Evolutionary conservation across 495 filamentous ascomycete species (phyloP), one percentile per base, ranked within the genome.

Genomic region (Penicillium nucicola): DNA sequence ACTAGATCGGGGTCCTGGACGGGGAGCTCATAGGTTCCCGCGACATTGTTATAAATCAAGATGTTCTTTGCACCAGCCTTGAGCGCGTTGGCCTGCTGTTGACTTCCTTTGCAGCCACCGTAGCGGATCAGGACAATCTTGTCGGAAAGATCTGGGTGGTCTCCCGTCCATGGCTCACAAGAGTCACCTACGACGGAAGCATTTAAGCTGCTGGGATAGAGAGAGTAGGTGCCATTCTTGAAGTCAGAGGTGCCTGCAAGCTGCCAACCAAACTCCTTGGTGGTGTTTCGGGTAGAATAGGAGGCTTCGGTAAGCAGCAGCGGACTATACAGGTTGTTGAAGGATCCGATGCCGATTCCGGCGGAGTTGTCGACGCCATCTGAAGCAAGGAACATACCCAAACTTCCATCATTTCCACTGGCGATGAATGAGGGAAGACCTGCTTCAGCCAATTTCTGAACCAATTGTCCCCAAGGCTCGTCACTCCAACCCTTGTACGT

Each of bases 341-440:
- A 60, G 1, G 81, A 80, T 28, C 74, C 81, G 28, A 83, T 71
- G 41, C 80, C 79, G 50, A 75, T 75, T 48, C 76, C 76, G 4
- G 75, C 79, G 22, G 77, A 75, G 30, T 40, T 41, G 32, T 58
- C 55, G 15, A 38, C 23, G 12, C 56, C 50, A 14, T 53, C 30
- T 17, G 75, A 78, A 30, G 77, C 74, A 44, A 77, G 78, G 58
- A 81, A 84, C 37, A 81, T 50, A 34, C 81, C 81, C 3, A 41
- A 41, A 1, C 56, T 58, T 14, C 81, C 81, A 31, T 76, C 76
- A 50, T 84, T 84, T 4, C 81, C 81, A 34, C 70, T 71, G 25
- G 80, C 80, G 19, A 83, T 66, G 17, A 78, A 68, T 55, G 77
- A 77, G 2, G 78, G 77, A 2, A 83, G 73, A 22, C 80, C 80